Evolutionary conservation across 495 filamentous ascomycete species (phyloP), one percentile per base, ranked within the genome.

Genomic region (Niebla homalea): DNA sequence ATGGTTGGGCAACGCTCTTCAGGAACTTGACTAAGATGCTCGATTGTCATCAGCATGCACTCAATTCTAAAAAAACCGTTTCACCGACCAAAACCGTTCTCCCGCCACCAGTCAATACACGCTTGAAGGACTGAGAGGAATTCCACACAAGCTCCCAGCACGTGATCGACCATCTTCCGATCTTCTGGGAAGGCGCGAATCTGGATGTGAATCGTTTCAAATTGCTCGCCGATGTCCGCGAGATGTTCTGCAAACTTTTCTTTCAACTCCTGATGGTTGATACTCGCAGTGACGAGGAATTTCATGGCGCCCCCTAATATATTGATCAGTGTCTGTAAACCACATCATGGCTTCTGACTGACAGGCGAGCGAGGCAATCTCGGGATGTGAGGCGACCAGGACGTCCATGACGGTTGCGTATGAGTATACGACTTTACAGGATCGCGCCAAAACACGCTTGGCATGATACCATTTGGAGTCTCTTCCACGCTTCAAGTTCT

Each of bases 221-320:
- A 47, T n/a, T 47, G 2, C 19, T 47, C 44, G 18, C 44, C 44
- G 2, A 47, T 47, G 4, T 47, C 44, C 29, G 22, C 44, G 12
- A 47, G 29, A 35, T 47, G 44, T 15, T 47, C 22, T 26, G 29
- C 21, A 19, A 47, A 23, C 29, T 47, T 47, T 18, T 47, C 44
- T 18, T 47, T 47, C 14, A 47, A 21, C 44, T 47, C 44, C 11
- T 47, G 44, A 23, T 47, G 44, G 16, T 47, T 47, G 44, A 47
- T 35, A 18, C 44, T 47, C 5, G 29, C 44, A 12, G 44, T 26
- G 32, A 47, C 20, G 11, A 47, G 26, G 16, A 47, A 47, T 35
- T 47, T 47, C 44, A 47, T 47, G 5, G 44, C 44, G 6, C 44
- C 44, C 44, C 44, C 44, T 47, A n/a, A n/a, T n/a, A n/a, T n/a